Base-by-base conservation (phyloP, 2,329 filamentous ascomycete genomes). In the Bipolaris bicolor region DNA sequence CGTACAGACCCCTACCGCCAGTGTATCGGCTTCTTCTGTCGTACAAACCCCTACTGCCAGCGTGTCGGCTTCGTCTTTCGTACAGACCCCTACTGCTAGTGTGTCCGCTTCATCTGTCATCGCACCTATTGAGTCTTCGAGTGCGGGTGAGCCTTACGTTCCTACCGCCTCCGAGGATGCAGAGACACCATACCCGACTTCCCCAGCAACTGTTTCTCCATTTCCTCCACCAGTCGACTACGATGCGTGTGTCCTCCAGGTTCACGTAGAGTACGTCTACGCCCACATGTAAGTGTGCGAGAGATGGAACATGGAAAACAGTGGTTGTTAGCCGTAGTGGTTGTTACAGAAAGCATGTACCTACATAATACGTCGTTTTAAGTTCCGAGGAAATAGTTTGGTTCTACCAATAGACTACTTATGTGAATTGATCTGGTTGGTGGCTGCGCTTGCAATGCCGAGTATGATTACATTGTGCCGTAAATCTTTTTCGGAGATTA, bases 241-340 rank as follows among this genome's bases (percentile, higher is more conserved):
- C 52, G 59, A 56, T 18, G 5, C 49, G 40, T 63, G 58, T 46
- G 37, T 63, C 52, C 54, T 57, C 39, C 31, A 43, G 29, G 54
- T 61, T 11, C 46, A 46, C 31, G 53, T 63, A 37, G 31, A 63
- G 49, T 63, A 63, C 47, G 54, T 40, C 45, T 63, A 63, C 57
- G 51, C 20, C 48, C 57, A 53, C 10, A 31, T 31, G 29, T 31
- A 51, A 43, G 3, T 29, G 13, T 9, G 20, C 5, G 39, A 20
- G 10, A 33, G 18, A 26, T 26, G 40, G 9, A n/a, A 5, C 6
- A 24, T 24, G 16, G 34, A 33, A 16, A 36, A 39, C 24, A 11
- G 24, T 11, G 26, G 29, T 26, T 36, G 31, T 31, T 13, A 7
- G 41, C 7, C 5, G 10, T 15, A 7, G 48, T 48, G n/a, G 20